Percentiles rank a stretch among this genome's conserved stretches.
phyloP scores from a whole-genome alignment of 192 early-diverging fungal species.

The Backusella westeae region DNA sequence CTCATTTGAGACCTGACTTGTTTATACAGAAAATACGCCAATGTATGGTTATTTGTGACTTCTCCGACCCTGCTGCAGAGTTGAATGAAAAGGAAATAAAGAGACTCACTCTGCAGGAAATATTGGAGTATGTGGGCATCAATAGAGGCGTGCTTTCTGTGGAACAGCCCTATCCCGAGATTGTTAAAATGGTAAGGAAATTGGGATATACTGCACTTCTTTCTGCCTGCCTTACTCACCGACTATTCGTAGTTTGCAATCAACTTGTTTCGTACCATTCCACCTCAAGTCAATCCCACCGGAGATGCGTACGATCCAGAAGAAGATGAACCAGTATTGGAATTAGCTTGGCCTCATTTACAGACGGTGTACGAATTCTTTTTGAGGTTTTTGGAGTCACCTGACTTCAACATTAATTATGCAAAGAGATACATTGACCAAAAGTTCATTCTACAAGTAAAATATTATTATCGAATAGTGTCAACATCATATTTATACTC shows the following conservation, averaged over 20 bases:
- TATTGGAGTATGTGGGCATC: conserved; percentile 90
- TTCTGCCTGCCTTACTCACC: too few relatives aligned
- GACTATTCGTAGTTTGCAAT: conserved; percentile 65
- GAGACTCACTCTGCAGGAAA: conserved; percentile 81
- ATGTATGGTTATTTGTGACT: conserved; percentile 93
- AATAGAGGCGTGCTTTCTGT: conserved; percentile 81
- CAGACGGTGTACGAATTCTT: conserved; percentile 99
- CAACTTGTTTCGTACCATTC: conserved; percentile 96
- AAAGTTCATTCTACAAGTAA: conserved; percentile 86
- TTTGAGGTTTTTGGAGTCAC: conserved; percentile 94
- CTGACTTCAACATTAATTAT: conserved; percentile 95
- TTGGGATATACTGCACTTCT: too few relatives aligned
- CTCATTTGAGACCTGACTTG: conserved; percentile 80
- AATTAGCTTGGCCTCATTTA: conserved; percentile 97
- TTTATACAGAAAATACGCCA: conserved; percentile 89
- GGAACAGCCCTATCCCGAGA: conserved; percentile 85
- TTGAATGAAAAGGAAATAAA: conserved; percentile 96
- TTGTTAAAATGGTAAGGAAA: conserved; percentile 84
- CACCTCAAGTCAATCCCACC: conserved; percentile 93
- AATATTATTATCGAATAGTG: conserved; percentile 28
- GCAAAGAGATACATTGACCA: conserved; percentile 97
- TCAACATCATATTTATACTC: conserved; percentile 33
- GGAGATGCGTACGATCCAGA: conserved; percentile 98
- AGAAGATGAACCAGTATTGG: conserved; percentile 98
- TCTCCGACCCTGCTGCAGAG: conserved; percentile 83